Base-by-base conservation (phyloP, 257 asterid genomes). In the Nicotiana noctiflora region DNA sequence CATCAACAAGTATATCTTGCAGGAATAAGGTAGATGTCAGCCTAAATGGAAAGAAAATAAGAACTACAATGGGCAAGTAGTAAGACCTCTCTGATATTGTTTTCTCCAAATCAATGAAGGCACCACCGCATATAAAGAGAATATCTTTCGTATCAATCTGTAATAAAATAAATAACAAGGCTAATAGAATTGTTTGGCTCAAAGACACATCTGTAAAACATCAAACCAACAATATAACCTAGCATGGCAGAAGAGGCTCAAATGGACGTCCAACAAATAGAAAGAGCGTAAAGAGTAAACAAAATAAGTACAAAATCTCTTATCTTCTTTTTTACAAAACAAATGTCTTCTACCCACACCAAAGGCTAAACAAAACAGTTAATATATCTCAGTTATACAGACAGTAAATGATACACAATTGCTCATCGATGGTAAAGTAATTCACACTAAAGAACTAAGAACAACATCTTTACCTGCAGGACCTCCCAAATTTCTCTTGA, bases 91-190 rank as follows among this genome's bases (percentile, higher is more conserved):
- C 99, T 44, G 99, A 96, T 87, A 96, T 91, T 17, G 99, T 96
- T 82, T 94, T 96, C 85, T 96, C 99, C 91, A 96, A 86, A 93
- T 96, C 99, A 37, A 92, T 89, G 86, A 96, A 96, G 76, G 99
- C 99, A 80, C 99, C 99, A 37, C 99, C 98, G 5, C 99, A 95
- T 85, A 95, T 92, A 81, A 95, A 95, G 85, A 95, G 99, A 82
- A 95, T 96, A 80, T 96, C 99, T 88, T 94, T 96, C 15, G 99
- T 96, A 88, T 96, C 99, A 77, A 96, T 92, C 99, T 96, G 95
- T 78, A 61, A 32, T 67, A 67, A 65, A 40, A 75, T 60, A 49
- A 27, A 70, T 44, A 79, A 55, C 72, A 61, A 61, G 19, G 40
- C 55, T 49, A 27, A 31, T n/a, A 46, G 49, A 81, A 67, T 60